phyloP scores from a whole-genome alignment of 345 rosid species.

The Nephelium lappaceum region DNA sequence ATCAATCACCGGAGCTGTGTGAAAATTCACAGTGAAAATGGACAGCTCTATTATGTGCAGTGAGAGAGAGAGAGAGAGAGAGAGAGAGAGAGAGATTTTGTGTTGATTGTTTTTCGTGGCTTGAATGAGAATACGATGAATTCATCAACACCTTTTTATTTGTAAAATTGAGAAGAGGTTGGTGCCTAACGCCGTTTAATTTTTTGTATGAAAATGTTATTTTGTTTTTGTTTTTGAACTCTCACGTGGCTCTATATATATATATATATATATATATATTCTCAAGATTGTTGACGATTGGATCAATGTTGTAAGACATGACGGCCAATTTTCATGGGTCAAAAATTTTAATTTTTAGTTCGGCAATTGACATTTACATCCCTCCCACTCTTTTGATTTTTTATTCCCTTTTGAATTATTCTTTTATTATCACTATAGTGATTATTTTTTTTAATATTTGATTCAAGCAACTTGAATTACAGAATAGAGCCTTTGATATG shows the following conservation, averaged over 20 bases:
- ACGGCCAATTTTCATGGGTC: not conserved
- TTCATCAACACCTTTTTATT: conserved; percentile 28
- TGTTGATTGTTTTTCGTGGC: conserved; percentile 27
- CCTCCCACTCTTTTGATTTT: not conserved
- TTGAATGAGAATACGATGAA: conserved; percentile 42
- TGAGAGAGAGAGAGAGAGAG: conserved; percentile 19
- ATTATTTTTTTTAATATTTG: too few species aligned
- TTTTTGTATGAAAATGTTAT: not conserved
- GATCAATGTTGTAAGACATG: not conserved
- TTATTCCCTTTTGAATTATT: not conserved
- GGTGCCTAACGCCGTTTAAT: conserved; percentile 44
- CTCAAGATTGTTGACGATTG: not conserved
- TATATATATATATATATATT: too few species aligned
- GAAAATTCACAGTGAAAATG: not conserved
- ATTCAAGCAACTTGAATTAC: not conserved
- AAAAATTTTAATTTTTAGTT: too few species aligned
- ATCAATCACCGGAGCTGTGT: not conserved
- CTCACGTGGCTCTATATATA: not conserved
- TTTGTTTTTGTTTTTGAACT: not conserved
- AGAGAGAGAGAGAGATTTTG: conserved; percentile 12
- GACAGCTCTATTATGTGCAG: not conserved
- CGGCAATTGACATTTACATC: not conserved
- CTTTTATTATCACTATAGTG: not conserved
- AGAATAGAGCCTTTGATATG: not conserved
- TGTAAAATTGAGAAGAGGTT: conserved; percentile 26